Evolutionary conservation across 164 flowering plant genomes (phyloP), one percentile per base, ranked within the genome.

Genomic region (Magnolia officinalis): DNA sequence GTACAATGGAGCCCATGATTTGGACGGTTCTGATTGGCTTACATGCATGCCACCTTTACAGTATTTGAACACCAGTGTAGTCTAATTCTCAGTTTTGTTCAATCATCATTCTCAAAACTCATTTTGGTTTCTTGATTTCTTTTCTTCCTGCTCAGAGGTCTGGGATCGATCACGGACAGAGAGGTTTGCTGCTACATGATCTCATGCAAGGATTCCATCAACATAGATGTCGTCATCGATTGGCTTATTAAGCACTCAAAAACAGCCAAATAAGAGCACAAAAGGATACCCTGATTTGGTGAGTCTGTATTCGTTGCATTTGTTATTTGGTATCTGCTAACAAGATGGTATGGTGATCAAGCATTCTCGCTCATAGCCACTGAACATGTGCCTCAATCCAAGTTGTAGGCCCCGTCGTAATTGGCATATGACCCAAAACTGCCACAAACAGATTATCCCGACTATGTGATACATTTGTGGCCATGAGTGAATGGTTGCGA

Each of bases 121-220:
- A 16, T 31, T 67, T 31, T 6, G 11, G 18, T 31, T 67, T 31
- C 50, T 65, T 31, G 16, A 24, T 29, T 67, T 14, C 14, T 13
- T 67, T 26, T 16, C 29, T 37, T 8, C 29, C 49, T 67, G 16
- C 50, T 23, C 88, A 91, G 97, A 73, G 96, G 82, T n/a, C 91
- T 91, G 58, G 90, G 85, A 50, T 81, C 88, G 31, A 84, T 91
- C 63, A 78, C 70, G 50, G 93, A 89, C 67, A 88, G 93, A 78
- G 96, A 91, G 83, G 98, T 93, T 9, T 86, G 96, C 82, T 91
- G 92, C 87, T 91, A 91, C 78, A 91, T 91, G 98, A 93, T 90
- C 77, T 93, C 96, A 6, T 93, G 98, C 88, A 93, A 91, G 83
- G 92, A 91, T 63, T 88, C 96, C 3, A 71, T 89, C 73, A 91